Base-by-base conservation (phyloP, 108 stramenopile genomes). In the Pseudonitzschia multistriata region DNA sequence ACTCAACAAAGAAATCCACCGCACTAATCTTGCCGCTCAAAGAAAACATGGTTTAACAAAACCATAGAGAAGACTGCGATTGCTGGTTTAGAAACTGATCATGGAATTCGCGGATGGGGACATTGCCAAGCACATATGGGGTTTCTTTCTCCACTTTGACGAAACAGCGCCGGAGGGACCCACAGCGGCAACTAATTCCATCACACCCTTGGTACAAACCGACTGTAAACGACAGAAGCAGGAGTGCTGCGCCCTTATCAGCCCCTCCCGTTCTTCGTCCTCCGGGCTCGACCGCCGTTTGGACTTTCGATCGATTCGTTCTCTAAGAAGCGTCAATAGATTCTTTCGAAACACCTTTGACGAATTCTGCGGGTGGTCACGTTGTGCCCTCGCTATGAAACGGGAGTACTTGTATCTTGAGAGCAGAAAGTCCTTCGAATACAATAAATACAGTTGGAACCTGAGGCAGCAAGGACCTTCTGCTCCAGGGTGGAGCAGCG, bases 111-210 rank as follows among this genome's bases (percentile, higher is more conserved):
- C 24, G 22, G 50, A 52, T 24, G 50, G 25, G 7, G 50, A 52
- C 22, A 24, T 52, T 25, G 50, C 50, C 2, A 52, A 52, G 24
- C 8, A 52, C 50, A 52, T 52, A 52, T 52, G 50, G 50, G 50
- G 50, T 24, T 52, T 24, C 8, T 52, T 52, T 25, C 50, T 52
- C 24, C 22, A 52, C 10, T 52, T 52, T 8, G 50, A 52, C 25
- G 50, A 52, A 45, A 45, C 42, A 3, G 42, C 15, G 22, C 10
- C 22, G 50, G 25, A 22, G 19, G 25, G n/a, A n/a, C n/a, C n/a
- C n/a, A n/a, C 11, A 8, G 24, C 50, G 50, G 3, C 2, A 52
- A 24, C 8, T 45, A 10, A 17, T 13, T 13, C 42, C 42, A 13
- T 25, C 50, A 52, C 50, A 25, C 22, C 21, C 2, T 52, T 52